Percentiles rank a stretch among this genome's conserved stretches.
phyloP scores from a whole-genome alignment of 768 basidiomycete genomes.

The Neoboletus brunneissimus region DNA sequence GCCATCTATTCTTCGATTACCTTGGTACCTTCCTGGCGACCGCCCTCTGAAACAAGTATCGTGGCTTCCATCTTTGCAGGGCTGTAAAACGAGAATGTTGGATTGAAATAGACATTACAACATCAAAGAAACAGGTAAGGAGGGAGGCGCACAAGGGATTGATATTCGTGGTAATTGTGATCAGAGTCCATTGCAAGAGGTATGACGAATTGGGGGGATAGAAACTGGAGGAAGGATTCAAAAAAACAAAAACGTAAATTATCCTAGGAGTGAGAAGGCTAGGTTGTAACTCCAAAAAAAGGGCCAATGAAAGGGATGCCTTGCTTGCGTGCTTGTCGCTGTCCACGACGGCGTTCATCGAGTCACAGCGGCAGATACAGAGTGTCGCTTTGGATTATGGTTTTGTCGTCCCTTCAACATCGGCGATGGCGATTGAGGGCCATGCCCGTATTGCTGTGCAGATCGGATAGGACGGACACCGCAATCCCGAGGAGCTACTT shows the following conservation, averaged over 20 bases:
- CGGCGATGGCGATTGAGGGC: constrained; percentile 22
- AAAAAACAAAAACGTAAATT: constrained; percentile 15
- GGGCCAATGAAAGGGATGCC: not conserved
- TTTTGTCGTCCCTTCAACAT: constrained; percentile 27
- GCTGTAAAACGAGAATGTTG: constrained; percentile 5
- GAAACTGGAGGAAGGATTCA: not conserved
- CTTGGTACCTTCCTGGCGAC: constrained; percentile 6
- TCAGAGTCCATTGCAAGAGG: constrained; percentile 20
- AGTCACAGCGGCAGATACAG: constrained; percentile 19
- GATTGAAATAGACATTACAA: constrained; percentile 21
- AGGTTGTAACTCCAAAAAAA: constrained; percentile 9
- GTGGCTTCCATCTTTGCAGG: constrained; percentile 4
- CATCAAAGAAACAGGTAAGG: constrained; percentile 1
- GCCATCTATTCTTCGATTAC: constrained; percentile 16
- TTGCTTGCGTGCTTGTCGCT: constrained; percentile 17
- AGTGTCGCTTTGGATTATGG: constrained; percentile 28
- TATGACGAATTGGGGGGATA: constrained; percentile 5
- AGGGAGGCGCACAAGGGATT: constrained; percentile 5
- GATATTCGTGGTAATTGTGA: constrained; percentile 16
- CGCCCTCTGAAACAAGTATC: constrained; percentile 15
- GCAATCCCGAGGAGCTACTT: constrained; percentile 76
- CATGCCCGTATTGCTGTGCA: constrained; percentile 27
- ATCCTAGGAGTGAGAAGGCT: not conserved
- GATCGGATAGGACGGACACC: constrained; percentile 48
- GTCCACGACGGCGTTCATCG: constrained; percentile 22